phyloP scores from a whole-genome alignment of 2,329 filamentous ascomycete species.

The Verticillium nubilum region DNA sequence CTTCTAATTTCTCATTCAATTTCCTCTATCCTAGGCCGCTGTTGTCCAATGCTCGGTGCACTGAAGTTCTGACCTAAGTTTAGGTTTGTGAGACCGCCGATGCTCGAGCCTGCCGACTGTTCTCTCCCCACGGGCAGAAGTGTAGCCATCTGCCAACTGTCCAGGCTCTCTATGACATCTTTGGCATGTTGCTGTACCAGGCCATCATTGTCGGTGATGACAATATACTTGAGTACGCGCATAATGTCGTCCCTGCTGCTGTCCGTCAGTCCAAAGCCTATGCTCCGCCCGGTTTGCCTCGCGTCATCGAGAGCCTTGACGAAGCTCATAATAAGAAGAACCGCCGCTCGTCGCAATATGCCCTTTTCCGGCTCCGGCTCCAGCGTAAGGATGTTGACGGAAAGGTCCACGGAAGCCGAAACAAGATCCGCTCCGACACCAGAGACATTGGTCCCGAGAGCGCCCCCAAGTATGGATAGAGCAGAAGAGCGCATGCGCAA shows the following conservation, averaged over 20 bases:
- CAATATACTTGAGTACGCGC: constrained; percentile 58
- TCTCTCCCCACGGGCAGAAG: constrained; percentile 29
- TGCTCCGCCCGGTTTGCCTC: constrained; percentile 35
- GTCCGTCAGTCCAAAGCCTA: constrained; percentile 50
- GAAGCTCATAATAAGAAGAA: constrained; percentile 57
- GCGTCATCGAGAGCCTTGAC: constrained; percentile 53
- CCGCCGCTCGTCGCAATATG: constrained; percentile 62
- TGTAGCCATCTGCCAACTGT: constrained; percentile 53
- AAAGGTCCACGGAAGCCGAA: constrained; percentile 55
- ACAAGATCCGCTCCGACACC: constrained; percentile 49
- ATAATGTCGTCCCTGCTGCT: constrained; percentile 56
- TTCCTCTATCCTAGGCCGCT: constrained; percentile 50
- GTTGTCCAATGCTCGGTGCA: constrained; percentile 20
- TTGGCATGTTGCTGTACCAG: constrained; percentile 62
- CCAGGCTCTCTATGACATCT: constrained; percentile 62
- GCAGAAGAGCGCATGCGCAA: constrained; percentile 65
- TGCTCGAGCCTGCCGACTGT: neutral
- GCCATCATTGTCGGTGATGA: constrained; percentile 60
- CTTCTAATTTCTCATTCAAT: no score
- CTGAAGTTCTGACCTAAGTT: constrained; percentile 13
- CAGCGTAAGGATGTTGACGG: constrained; percentile 55
- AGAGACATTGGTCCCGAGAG: constrained; percentile 54
- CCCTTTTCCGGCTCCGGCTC: constrained; percentile 55
- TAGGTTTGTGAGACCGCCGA: constrained; percentile 6
- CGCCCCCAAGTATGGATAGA: constrained; percentile 56